Base-by-base conservation (phyloP, 2,329 filamentous ascomycete species). In the Phyllosticta citrichinensis region DNA sequence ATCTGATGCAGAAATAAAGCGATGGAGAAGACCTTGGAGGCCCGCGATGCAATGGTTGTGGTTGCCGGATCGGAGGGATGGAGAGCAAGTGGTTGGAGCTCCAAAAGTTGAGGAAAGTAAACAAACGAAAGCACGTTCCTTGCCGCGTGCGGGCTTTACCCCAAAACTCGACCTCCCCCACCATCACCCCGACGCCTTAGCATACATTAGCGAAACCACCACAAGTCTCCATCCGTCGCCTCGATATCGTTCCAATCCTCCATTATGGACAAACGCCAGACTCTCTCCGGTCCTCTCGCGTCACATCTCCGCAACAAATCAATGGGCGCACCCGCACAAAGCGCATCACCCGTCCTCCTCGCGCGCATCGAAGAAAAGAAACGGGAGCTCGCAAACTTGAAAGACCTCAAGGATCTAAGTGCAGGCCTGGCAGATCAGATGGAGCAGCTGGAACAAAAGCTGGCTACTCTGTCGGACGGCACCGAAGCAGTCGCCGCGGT, bases 351-450 rank as follows among this genome's bases (percentile, higher is more conserved):
- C 0, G 83, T 84, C 25, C 79, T 94, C 17, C 76, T 88, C 58
- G 84, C 87, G 53, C 87, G 89, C 65, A 91, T 95, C 70, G 85
- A 88, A 65, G 89, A 94, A 76, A 95, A 95, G 79, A 91, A 88
- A 73, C 84, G 86, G 59, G 90, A 95, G 73, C 81, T 95, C 5
- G 87, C 91, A 67, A 89, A 86, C 68, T 79, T 94, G 62, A 87
- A 84, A 70, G 86, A 94, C 72, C 76, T 95, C 57, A 83, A 88
- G 66, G 87, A 91, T 68, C 80, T 95, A 54, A 93, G 88, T 67
- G 88, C 87, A 22, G 88, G 87, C 1, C 81, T 93, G 35, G 89
- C 89, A 52, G 81, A 83, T 51, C 89, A 94, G 73, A 94, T 95
- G 88, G 87, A 92, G 70, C 84, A 85, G 63, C 74, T 95, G 58